A percentile compares a stretch with the other conserved stretches of the same genome.
phyloP scores from a whole-genome alignment of 2,329 filamentous ascomycete genomes.

The Ustulina deusta region DNA sequence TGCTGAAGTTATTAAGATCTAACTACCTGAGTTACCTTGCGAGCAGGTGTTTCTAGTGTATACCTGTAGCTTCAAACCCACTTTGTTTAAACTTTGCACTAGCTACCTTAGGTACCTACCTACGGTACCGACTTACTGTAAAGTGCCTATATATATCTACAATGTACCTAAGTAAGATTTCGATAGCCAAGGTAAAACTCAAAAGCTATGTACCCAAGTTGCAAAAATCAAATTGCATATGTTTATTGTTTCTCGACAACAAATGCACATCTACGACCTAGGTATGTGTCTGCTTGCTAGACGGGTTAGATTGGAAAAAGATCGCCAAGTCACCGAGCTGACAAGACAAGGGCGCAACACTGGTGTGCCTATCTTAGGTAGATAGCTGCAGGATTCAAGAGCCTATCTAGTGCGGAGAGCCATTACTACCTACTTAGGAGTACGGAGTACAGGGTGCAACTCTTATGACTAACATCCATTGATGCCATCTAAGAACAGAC shows the following conservation, averaged over 20 bases:
- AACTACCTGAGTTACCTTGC: too few species aligned
- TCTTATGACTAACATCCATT: too few species aligned
- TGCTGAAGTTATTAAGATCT: not conserved
- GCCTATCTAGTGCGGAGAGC: too few species aligned
- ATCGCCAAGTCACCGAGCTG: constrained; percentile 17
- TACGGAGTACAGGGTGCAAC: too few species aligned
- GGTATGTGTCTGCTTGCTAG: not conserved
- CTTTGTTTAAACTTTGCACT: not conserved
- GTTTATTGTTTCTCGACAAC: constrained; percentile 24
- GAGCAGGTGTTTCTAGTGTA: too few species aligned
- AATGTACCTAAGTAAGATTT: not conserved
- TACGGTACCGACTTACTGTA: not conserved
- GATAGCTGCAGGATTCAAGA: too few species aligned
- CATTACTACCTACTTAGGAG: too few species aligned
- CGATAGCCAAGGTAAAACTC: not conserved
- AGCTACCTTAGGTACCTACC: too few species aligned
- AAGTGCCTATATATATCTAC: too few species aligned
- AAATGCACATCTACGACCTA: constrained; percentile 33
- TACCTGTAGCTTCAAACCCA: not conserved
- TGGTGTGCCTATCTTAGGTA: too few species aligned
- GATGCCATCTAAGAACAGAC: not conserved
- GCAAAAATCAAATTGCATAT: not conserved
- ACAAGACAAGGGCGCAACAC: constrained; percentile 33
- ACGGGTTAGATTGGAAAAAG: not conserved
- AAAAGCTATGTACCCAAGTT: not conserved